These are phyloP conservation scores for Eustoma russellianum DNA, from an alignment of 257 asterid species.

Conservation along the genomic window DNA sequence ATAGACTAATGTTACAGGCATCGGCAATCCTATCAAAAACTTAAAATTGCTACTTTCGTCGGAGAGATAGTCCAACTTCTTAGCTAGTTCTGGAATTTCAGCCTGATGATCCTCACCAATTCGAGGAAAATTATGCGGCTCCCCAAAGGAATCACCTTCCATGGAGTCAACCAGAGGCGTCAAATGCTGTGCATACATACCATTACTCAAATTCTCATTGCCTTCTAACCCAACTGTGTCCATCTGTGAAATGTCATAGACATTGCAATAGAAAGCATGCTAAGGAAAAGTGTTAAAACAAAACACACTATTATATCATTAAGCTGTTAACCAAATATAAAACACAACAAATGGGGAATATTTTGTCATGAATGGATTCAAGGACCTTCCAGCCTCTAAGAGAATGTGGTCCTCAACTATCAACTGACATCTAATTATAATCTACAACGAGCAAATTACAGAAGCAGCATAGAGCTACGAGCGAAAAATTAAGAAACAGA, in stretches of 20 bases:
- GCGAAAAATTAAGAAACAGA: too few species aligned
- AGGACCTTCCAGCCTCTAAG: too few species aligned
- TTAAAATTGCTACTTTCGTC: constrained; percentile 12
- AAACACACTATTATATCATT: too few species aligned
- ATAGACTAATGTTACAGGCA: constrained; percentile 25
- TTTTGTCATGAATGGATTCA: too few species aligned
- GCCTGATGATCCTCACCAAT: constrained; percentile 55
- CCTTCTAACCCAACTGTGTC: constrained; percentile 10
- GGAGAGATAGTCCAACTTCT: constrained; percentile 8
- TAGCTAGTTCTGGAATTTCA: constrained; percentile 33
- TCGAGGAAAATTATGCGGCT: constrained; percentile 40
- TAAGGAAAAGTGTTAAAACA: too few species aligned
- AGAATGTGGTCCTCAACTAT: too few species aligned
- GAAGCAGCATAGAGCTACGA: too few species aligned
- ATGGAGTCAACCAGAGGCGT: constrained; percentile 15
- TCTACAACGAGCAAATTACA: too few species aligned
- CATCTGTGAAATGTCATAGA: constrained; percentile 17
- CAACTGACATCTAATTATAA: too few species aligned
- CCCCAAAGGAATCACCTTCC: constrained; percentile 23
- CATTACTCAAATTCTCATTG: constrained; percentile 19
- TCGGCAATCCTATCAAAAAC: constrained; percentile 27
- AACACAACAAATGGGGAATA: too few species aligned
- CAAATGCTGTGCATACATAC: constrained; percentile 16
- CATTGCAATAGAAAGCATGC: too few species aligned
- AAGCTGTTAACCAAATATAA: too few species aligned